Conservation (phyloP, 305 asterid genomes). For the Fraxinus sp. region DNA sequence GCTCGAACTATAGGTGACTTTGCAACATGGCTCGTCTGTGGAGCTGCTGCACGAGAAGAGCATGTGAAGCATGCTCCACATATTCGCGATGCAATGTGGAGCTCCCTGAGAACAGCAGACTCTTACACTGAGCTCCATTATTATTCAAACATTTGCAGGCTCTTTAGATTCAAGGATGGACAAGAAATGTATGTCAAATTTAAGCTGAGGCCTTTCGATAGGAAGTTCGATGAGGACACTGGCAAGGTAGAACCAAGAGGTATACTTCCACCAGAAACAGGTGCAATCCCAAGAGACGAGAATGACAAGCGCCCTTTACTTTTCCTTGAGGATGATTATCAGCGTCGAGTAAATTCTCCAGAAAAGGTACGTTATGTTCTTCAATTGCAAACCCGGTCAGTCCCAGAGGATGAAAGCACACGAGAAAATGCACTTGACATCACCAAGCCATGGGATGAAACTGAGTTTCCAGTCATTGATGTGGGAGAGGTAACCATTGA, state of each 20-base stretch:
- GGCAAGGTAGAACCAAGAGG: slow-evolving; percentile 57
- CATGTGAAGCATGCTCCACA: slow-evolving; percentile 57
- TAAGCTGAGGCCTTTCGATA: slow-evolving; percentile 57
- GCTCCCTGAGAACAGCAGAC: slow-evolving; percentile 44
- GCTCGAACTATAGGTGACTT: slow-evolving; percentile 62
- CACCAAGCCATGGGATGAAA: slow-evolving; percentile 59
- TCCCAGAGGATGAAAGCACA: slow-evolving; percentile 43
- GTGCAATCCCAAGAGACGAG: slow-evolving; percentile 60
- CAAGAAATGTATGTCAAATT: slow-evolving; percentile 56
- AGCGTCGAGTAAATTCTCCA: slow-evolving; percentile 37
- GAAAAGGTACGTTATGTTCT: slow-evolving; percentile 43
- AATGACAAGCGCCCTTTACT: slow-evolving; percentile 52
- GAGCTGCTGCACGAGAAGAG: slow-evolving; percentile 63
- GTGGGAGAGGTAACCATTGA: slow-evolving; percentile 52
- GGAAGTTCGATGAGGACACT: slow-evolving; percentile 42
- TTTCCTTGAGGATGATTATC: slow-evolving; percentile 61
- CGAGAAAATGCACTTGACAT: slow-evolving; percentile 52
- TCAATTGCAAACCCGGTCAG: slow-evolving; percentile 49
- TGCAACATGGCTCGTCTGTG: slow-evolving; percentile 70
- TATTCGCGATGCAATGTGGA: slow-evolving; percentile 67
- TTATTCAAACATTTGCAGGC: slow-evolving; percentile 54
- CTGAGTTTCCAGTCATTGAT: slow-evolving; percentile 45
- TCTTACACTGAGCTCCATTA: slow-evolving; percentile 61
- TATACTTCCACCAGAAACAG: slow-evolving; percentile 68
- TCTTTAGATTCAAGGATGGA: slow-evolving; percentile 46